Base-by-base conservation (phyloP, 371 early-diverging fungal species). In the Saksenaea oblongispora region DNA sequence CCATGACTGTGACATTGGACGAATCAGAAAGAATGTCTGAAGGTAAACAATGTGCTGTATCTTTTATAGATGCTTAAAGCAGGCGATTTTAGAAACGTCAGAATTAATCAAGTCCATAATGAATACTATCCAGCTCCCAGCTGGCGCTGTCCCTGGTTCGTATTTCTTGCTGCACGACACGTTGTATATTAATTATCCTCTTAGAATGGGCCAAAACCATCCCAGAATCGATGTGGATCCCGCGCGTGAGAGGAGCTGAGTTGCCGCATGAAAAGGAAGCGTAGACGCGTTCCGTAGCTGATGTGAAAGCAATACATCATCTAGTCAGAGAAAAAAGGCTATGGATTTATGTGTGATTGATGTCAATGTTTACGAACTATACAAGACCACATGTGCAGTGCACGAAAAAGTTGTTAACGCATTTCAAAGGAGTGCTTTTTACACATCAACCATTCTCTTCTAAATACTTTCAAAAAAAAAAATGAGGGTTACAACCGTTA, bases 201-300 rank as follows among this genome's bases (percentile, higher is more conserved):
- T 54, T 53, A 78, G 78, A 72, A 5, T 78, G 78, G 78, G 78
- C 78, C 10, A 78, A 72, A 54, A 56, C 59, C 27, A 68, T 78
- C 18, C 78, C 78, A 26, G 78, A 78, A 63, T 64, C 66, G 37
- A 65, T 68, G n/a, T 78, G 78, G 78, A 36, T 78, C 31, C 78
- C 78, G 51, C 51, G 24, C 7, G 51, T 47, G 18, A 22, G 10
- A 7, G 22, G 4, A 22, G 10, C 51, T 22, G 24, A 47, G n/a
- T 10, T 11, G 2, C 4, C 31, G 31, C 31, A 31, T 31, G 7
- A 31, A 31, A 31, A 31, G 2, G 31, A 31, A 31, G 31, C 2
- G 31, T 31, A 7, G 2, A 31, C 31, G 31, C 31, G 31, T 31
- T 31, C 31, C 4, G 31, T 4, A 31, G 31, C 31, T 31, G 31